Evolutionary conservation across 177 flowering plant genomes (phyloP).

Genomic region (Telopea speciosissima): DNA sequence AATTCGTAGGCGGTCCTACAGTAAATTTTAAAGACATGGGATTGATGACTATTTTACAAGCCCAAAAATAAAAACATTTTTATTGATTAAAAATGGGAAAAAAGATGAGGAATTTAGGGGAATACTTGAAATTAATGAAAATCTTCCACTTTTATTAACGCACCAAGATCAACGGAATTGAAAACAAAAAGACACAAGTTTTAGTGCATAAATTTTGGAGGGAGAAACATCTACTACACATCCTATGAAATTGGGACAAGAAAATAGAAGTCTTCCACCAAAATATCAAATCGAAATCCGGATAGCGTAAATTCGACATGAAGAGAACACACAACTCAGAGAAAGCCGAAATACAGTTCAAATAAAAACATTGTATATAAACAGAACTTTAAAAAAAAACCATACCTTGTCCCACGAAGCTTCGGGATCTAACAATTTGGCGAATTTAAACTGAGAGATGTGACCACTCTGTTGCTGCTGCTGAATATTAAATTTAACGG

Average conservation of each 20-base stretch:
- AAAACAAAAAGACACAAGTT: too few relatives aligned
- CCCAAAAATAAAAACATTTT: too few relatives aligned
- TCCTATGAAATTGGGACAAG: neutral
- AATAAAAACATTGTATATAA: neutral
- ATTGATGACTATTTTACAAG: neutral
- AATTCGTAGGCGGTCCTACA: too few relatives aligned
- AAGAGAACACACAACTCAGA: neutral
- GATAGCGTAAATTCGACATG: neutral
- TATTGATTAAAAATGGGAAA: too few relatives aligned
- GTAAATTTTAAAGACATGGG: neutral
- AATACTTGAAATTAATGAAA: too few relatives aligned
- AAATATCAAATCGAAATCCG: slow-evolving; percentile 1
- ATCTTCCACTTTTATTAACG: too few relatives aligned
- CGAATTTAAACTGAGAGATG: slow-evolving; percentile 57
- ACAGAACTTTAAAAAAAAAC: neutral
- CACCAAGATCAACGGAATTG: too few relatives aligned
- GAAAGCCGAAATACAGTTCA: neutral
- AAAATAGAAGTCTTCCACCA: neutral
- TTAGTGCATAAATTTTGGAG: neutral
- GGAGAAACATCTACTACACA: neutral
- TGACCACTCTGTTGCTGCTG: slow-evolving; percentile 45
- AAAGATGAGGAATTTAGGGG: too few relatives aligned
- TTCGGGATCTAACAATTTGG: slow-evolving; percentile 85
- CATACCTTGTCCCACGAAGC: slow-evolving; percentile 96
- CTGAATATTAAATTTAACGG: slow-evolving; percentile 37